phyloP scores from a whole-genome alignment of 768 basidiomycete species.

The Tricholoma sp. region DNA sequence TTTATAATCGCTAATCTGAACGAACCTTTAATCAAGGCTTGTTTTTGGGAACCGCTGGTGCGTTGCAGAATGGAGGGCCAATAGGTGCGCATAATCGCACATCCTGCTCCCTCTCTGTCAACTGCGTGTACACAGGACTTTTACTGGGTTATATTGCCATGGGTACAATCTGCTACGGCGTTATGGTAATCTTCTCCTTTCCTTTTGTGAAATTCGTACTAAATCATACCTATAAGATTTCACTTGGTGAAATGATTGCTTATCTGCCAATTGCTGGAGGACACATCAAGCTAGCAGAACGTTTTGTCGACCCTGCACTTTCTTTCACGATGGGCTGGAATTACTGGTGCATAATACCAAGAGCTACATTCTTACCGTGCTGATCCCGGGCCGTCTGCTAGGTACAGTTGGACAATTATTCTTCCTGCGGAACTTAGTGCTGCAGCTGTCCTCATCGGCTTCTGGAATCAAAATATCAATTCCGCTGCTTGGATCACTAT shows the following conservation, averaged over 20 bases:
- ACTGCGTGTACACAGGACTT: conserved; percentile 35
- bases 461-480: conserved; percentile 54
- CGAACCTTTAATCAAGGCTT: conserved; percentile 10
- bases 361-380: not conserved
- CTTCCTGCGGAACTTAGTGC: conserved; percentile 73
- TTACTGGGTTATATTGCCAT: conserved; percentile 64
- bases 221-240: conserved; percentile 36
- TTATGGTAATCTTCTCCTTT: conserved; percentile 48
- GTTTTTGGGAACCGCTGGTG: conserved; percentile 60
- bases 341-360: conserved; percentile 30
- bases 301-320: conserved; percentile 74
- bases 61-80: conserved; percentile 57
- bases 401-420: conserved; percentile 61
- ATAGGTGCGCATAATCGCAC: conserved; percentile 36
- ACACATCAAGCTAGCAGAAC: conserved; percentile 76
- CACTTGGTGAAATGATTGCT: conserved; percentile 72
- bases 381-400: conserved; percentile 8
- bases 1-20: not conserved
- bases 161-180: conserved; percentile 64
- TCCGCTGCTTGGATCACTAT: conserved; percentile 80
- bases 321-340: conserved; percentile 57
- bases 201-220: not conserved
- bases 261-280: conserved; percentile 77
- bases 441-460: conserved; percentile 71
- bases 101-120: not conserved